phyloP scores from a whole-genome alignment of 2,329 filamentous ascomycete species.

The Diaporthe vexans region DNA sequence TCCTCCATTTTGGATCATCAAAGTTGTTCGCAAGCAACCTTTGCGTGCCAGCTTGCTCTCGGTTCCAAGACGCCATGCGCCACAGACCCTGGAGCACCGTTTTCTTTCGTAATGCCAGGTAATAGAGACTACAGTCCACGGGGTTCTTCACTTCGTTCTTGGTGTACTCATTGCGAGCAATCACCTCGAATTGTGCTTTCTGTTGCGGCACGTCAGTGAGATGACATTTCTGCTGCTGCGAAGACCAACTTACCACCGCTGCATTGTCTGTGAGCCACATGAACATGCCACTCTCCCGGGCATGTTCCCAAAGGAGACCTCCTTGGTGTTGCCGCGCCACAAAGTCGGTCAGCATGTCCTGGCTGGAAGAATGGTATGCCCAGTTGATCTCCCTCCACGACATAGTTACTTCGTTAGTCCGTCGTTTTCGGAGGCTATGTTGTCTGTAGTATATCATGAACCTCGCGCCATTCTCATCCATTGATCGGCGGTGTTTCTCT shows the following conservation, averaged over 20 bases:
- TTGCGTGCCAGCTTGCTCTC: slow-evolving; percentile 85
- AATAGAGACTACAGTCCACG: slow-evolving; percentile 90
- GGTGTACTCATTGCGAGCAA: slow-evolving; percentile 94
- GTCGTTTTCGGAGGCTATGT: slow-evolving; percentile 77
- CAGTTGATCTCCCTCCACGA: slow-evolving; percentile 86
- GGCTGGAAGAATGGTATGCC: slow-evolving; percentile 87
- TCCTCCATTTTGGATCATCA: slow-evolving; percentile 86
- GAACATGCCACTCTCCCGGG: slow-evolving; percentile 88
- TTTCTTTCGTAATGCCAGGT: slow-evolving; percentile 92
- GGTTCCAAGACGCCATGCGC: slow-evolving; percentile 93
- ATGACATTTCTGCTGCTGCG: not conserved
- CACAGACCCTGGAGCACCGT: slow-evolving; percentile 90
- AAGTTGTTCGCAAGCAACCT: slow-evolving; percentile 93
- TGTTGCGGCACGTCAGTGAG: slow-evolving; percentile 50
- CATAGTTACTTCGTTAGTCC: slow-evolving; percentile 75
- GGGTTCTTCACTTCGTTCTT: slow-evolving; percentile 90
- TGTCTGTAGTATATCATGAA: slow-evolving; percentile 92
- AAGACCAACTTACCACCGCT: slow-evolving; percentile 74
- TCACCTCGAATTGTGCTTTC: slow-evolving; percentile 86
- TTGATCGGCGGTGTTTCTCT: slow-evolving; percentile 87
- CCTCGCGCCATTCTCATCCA: slow-evolving; percentile 90
- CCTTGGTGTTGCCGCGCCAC: slow-evolving; percentile 85
- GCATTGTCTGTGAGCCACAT: slow-evolving; percentile 90
- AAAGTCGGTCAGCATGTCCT: slow-evolving; percentile 90
- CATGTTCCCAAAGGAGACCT: slow-evolving; percentile 86